Percentiles rank a stretch among this genome's conserved stretches.
phyloP scores from a whole-genome alignment of 176 grass and related monocot species.

The Miscanthus lutarioriparius region DNA sequence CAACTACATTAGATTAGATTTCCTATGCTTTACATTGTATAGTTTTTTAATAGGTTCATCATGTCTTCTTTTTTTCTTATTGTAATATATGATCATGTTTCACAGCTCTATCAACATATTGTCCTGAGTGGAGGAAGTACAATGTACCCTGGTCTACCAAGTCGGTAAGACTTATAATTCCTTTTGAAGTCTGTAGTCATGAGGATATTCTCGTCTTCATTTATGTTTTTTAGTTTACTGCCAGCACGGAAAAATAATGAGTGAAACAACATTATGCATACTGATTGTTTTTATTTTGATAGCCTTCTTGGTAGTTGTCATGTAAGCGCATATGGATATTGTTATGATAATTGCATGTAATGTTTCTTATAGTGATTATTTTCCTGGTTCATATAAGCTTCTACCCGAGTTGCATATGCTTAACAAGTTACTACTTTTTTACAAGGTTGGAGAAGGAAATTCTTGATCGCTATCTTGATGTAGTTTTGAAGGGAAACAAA shows the following conservation, averaged over 20 bases:
- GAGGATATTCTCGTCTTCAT: conserved; percentile 2
- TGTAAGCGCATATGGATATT: not conserved
- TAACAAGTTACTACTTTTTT: conserved; percentile 20
- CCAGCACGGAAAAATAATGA: not conserved
- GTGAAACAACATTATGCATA: not conserved
- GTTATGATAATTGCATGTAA: not conserved
- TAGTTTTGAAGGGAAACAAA: conserved; percentile 94
- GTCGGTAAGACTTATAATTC: conserved; percentile 55
- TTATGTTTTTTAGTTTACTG: not conserved
- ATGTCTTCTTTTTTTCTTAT: conserved; percentile 26
- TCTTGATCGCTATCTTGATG: conserved; percentile 88
- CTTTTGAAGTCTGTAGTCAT: not conserved
- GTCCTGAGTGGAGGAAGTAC: conserved; percentile 97
- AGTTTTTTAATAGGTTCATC: not conserved
- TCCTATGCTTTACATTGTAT: not conserved
- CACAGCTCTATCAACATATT: conserved; percentile 87
- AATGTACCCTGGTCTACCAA: conserved; percentile 96
- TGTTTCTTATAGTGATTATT: not conserved
- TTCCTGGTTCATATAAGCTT: not conserved
- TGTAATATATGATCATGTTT: conserved; percentile 39
- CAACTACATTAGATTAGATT: not conserved
- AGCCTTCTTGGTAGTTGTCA: conserved; percentile 11
- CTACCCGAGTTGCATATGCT: conserved; percentile 16
- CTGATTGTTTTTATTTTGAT: not conserved
- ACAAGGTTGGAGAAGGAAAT: conserved; percentile 92